Percentiles rank a stretch among this genome's conserved stretches.
Conservation (phyloP, 352 stramenopile genomes). For the Blastocystis sp. region DNA sequence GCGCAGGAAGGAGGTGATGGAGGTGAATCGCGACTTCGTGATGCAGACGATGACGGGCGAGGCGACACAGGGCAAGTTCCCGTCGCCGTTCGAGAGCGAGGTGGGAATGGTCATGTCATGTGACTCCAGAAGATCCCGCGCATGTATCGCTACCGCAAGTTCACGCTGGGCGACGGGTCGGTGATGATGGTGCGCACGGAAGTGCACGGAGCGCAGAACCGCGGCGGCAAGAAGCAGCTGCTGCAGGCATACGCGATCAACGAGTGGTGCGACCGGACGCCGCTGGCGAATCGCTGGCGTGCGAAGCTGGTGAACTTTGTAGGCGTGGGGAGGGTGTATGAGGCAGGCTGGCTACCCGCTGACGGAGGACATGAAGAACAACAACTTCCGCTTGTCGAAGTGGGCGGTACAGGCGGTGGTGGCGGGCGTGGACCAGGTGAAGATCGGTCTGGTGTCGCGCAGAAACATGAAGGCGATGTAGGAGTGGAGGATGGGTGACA, state of each 20-base stretch:
- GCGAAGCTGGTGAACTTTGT: neutral
- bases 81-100: neutral
- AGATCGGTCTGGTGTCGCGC: slow-evolving; percentile 88
- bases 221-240: neutral
- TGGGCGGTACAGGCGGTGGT: slow-evolving; percentile 90
- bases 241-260: slow-evolving; percentile 21
- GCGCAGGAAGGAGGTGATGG: neutral
- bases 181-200: slow-evolving; percentile 29
- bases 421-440: slow-evolving; percentile 87
- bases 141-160: slow-evolving; percentile 46
- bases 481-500: slow-evolving; percentile 81
- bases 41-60: neutral
- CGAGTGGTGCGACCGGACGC: slow-evolving; percentile 1
- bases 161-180: neutral
- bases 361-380: slow-evolving; percentile 96
- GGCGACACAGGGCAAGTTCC: neutral
- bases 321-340: neutral
- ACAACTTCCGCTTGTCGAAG: slow-evolving; percentile 90
- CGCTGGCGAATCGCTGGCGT: neutral
- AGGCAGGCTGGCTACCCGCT: slow-evolving; percentile 82
- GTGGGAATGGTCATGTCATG: neutral
- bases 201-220: slow-evolving; percentile 7
- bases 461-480: slow-evolving; percentile 80
- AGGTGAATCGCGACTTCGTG: neutral
- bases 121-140: neutral